Base-by-base conservation (phyloP, 1,284 basidiomycete species). In the Polyporus tsugae region DNA sequence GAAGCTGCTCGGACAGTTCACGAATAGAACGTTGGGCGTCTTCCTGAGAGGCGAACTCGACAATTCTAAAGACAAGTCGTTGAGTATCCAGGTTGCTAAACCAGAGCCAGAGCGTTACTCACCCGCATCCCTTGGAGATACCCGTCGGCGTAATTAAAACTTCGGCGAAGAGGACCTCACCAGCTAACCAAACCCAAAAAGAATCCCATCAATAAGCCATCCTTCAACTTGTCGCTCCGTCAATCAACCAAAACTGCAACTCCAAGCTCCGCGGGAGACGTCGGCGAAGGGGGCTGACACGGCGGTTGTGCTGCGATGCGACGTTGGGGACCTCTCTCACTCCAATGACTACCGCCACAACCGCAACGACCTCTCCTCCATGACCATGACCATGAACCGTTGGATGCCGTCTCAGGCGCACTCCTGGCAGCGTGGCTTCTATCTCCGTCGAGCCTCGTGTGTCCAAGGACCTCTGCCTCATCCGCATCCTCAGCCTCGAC, bases 91-190 rank as follows among this genome's bases (percentile, higher is more conserved):
- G 1, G 60, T 58, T 6, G 44, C 19, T 25, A 63, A 75, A 19
- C 41, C 74, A 25, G 42, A 63, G 64, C 25, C 36, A 59, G 29
- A 63, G 25, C 15, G 62, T 35, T n/a, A 88, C 95, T 83, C 78
- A 97, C 96, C 96, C 96, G 90, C 97, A 98, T 80, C 97, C 97
- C 82, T 99, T 99, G 59, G 96, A 98, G 72, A 97, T 90, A 66
- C 97, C 97, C 49, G 95, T 97, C 10, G 97, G 97, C 10, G 97
- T 97, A 74, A 96, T 86, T 77, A 99, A 90, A 73, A 99, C 96
- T 89, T 99, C 97, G 86, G 97, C 95, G 89, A 99, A 99, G 80
- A 97, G 91, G 79, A 99, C 96, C 86, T 97, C 93, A 85, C 95
- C 95, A 92, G 93, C 95, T 96, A 89, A 86, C 86, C 71, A 86